These are phyloP conservation scores for Cicer chorassanicum DNA, from an alignment of 306 rosid genomes.

Conservation along the genomic window DNA sequence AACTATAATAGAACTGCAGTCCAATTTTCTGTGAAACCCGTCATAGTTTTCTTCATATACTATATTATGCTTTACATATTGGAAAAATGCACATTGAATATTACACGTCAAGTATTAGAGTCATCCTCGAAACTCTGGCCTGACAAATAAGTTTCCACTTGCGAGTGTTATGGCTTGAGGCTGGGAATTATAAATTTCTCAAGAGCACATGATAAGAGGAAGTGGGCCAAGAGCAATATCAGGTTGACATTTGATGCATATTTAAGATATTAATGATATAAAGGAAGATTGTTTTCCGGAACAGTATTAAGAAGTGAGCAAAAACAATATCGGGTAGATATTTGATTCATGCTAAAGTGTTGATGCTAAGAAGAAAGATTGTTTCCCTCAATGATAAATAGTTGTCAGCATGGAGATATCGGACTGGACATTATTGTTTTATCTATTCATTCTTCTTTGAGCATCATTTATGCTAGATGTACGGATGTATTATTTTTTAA, in stretches of 20 bases:
- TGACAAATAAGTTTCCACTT: slow-evolving; percentile 15
- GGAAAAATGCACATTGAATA: not conserved
- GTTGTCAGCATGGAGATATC: slow-evolving; percentile 30
- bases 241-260: slow-evolving; percentile 1
- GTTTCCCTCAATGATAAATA: not conserved
- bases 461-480: slow-evolving; percentile 12
- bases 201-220: not conserved
- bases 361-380: not conserved
- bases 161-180: not conserved
- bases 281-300: slow-evolving; percentile 9
- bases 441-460: slow-evolving; percentile 4
- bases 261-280: slow-evolving; percentile 1
- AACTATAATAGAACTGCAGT: not conserved
- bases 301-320: not conserved
- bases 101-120: not conserved
- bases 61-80: slow-evolving; percentile 2
- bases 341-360: slow-evolving; percentile 14
- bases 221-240: not conserved
- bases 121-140: slow-evolving; percentile 24
- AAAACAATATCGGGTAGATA: slow-evolving; percentile 11
- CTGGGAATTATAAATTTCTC: slow-evolving; percentile 30
- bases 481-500: not conserved
- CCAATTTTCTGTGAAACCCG: not conserved
- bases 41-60: not conserved
- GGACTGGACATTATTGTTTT: not conserved